Evolutionary conservation across 1,139 yeast species (phyloP).

Genomic region (Kurtzmaniella quercitrusa): DNA sequence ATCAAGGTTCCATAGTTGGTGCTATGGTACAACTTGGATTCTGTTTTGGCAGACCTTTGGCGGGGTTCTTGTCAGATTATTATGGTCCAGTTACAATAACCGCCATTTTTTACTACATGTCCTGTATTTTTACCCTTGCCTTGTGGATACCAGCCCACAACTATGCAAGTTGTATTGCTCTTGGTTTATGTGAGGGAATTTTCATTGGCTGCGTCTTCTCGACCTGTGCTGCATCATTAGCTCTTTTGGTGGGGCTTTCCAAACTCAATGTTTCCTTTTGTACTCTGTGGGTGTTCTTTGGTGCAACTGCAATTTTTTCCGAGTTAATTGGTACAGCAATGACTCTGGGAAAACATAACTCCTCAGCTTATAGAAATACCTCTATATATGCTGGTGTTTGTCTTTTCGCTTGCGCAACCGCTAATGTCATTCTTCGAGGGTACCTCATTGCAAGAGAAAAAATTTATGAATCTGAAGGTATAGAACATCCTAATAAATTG

Average conservation of each 20-base stretch:
- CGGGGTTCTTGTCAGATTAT: constrained; percentile 43
- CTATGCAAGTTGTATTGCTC: constrained; percentile 37
- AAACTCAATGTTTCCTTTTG: constrained; percentile 48
- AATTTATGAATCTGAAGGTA: constrained; percentile 10
- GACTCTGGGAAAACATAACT: constrained; percentile 31
- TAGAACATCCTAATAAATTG: not conserved
- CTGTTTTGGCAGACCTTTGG: constrained; percentile 34
- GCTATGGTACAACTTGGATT: constrained; percentile 46
- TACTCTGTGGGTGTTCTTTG: constrained; percentile 45
- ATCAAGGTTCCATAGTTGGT: constrained; percentile 46
- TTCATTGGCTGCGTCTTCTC: constrained; percentile 27
- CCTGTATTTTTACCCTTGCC: constrained; percentile 40
- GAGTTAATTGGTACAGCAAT: constrained; percentile 42
- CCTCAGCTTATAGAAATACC: constrained; percentile 45
- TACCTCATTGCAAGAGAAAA: constrained; percentile 45
- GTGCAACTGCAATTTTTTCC: constrained; percentile 42
- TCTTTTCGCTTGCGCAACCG: constrained; percentile 38
- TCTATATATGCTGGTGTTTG: constrained; percentile 51
- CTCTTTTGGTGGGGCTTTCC: constrained; percentile 42
- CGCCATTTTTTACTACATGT: constrained; percentile 24
- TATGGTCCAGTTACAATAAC: constrained; percentile 43
- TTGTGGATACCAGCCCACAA: constrained; percentile 63
- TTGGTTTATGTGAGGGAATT: constrained; percentile 23
- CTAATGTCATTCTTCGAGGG: constrained; percentile 41
- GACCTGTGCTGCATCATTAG: constrained; percentile 25